Percentiles rank a stretch among this genome's conserved stretches.
Conservation (phyloP, 345 rosid genomes). For the Moricandia arvensis region DNA sequence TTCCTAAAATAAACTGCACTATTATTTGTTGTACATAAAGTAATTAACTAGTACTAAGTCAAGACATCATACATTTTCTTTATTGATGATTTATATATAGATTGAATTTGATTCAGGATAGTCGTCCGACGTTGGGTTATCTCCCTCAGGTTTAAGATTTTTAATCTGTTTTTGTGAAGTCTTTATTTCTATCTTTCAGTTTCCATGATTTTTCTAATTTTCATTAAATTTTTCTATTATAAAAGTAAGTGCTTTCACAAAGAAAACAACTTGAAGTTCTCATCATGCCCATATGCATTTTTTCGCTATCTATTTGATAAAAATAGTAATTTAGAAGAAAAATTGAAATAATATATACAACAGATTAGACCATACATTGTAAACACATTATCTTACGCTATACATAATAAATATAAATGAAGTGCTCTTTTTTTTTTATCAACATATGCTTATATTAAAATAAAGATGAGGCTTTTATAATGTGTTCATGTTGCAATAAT, state of each 20-base stretch:
- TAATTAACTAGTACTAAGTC: constrained; percentile 19
- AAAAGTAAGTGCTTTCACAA: no score
- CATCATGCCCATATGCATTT: not conserved
- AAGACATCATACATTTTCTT: not conserved
- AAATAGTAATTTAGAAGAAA: not conserved
- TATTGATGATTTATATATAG: constrained; percentile 4
- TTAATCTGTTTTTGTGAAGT: not conserved
- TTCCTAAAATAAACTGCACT: not conserved
- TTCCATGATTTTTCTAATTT: not conserved
- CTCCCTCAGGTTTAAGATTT: not conserved
- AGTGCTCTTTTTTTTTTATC: no score
- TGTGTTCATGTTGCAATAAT: not conserved
- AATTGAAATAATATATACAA: not conserved
- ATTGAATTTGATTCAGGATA: not conserved
- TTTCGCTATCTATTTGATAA: not conserved
- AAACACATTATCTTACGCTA: not conserved
- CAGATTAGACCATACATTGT: not conserved
- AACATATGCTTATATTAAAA: no score
- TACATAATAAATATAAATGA: no score
- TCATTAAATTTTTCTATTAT: not conserved
- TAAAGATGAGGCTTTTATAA: no score
- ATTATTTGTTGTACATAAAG: not conserved
- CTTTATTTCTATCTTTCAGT: not conserved
- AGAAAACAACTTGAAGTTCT: no score
- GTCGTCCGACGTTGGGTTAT: constrained; percentile 10